A percentile compares a stretch with the other conserved stretches of the same genome.
Conservation (phyloP, 768 basidiomycete genomes). For the Kwoniella bestiolae region DNA sequence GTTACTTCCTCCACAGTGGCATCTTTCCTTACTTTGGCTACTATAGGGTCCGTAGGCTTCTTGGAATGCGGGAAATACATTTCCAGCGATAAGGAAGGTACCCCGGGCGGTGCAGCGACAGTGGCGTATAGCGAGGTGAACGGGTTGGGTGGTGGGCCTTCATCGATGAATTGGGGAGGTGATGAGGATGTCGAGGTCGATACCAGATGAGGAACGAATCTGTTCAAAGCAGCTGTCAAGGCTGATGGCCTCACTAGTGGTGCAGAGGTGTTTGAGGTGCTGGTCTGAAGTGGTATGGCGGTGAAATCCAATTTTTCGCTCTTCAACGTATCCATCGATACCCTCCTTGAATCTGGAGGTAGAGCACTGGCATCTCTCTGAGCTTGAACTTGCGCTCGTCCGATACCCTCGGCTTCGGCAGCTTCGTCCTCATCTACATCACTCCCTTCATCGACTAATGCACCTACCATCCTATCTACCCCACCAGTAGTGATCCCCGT, state of each 20-base stretch:
- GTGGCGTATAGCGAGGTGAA: slow-evolving; percentile 85
- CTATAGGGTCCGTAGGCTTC: slow-evolving; percentile 65
- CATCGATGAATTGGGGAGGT: slow-evolving; percentile 36
- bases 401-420: slow-evolving; percentile 20
- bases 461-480: slow-evolving; percentile 26
- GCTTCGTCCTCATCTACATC: slow-evolving; percentile 50
- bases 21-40: slow-evolving; percentile 78
- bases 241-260: slow-evolving; percentile 62
- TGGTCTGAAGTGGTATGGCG: slow-evolving; percentile 23
- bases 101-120: slow-evolving; percentile 74
- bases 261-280: background rate
- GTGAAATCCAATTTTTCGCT: slow-evolving; percentile 27
- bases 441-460: slow-evolving; percentile 48
- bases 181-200: slow-evolving; percentile 54
- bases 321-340: slow-evolving; percentile 13
- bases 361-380: slow-evolving; percentile 5
- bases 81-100: slow-evolving; percentile 68
- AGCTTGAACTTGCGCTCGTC: slow-evolving; percentile 7
- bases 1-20: slow-evolving; percentile 94
- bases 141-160: slow-evolving; percentile 66
- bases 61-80: slow-evolving; percentile 84
- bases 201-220: slow-evolving; percentile 59
- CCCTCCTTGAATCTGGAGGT: slow-evolving; percentile 14
- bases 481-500: slow-evolving; percentile 22
- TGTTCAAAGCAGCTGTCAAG: slow-evolving; percentile 74